phyloP scores from a whole-genome alignment of 495 filamentous ascomycete species.

The Xylaria intraflava region DNA sequence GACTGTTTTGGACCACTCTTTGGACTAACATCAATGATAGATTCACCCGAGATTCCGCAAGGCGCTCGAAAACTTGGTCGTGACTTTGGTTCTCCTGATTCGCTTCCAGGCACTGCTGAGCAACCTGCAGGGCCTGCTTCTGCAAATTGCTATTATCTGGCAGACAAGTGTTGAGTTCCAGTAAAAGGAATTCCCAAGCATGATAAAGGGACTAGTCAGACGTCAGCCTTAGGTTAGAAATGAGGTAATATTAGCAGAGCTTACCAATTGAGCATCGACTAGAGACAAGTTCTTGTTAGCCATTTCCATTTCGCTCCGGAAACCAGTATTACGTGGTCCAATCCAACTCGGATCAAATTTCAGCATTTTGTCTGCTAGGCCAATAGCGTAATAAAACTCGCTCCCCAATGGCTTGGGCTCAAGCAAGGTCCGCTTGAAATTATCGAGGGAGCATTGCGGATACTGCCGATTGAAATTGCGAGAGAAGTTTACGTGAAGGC shows the following conservation, averaged over 20 bases:
- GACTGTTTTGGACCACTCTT: constrained; percentile 58
- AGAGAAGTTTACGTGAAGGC: constrained; percentile 75
- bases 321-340: constrained; percentile 59
- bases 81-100: constrained; percentile 61
- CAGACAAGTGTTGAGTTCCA: constrained; percentile 72
- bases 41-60: constrained; percentile 65
- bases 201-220: constrained; percentile 59
- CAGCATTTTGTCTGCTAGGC: constrained; percentile 66
- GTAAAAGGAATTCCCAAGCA: constrained; percentile 82
- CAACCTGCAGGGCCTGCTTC: constrained; percentile 60
- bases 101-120: constrained; percentile 62
- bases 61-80: constrained; percentile 63
- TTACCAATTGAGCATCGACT: constrained; percentile 84
- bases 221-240: constrained; percentile 23
- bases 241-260: constrained; percentile 25
- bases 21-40: constrained; percentile 72
- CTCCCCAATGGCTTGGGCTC: constrained; percentile 55
- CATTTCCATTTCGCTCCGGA: constrained; percentile 68
- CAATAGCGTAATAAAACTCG: constrained; percentile 75
- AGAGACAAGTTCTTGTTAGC: constrained; percentile 88
- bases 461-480: constrained; percentile 78
- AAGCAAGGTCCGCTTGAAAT: constrained; percentile 71
- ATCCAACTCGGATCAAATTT: constrained; percentile 70
- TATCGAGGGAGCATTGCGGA: constrained; percentile 56
- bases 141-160: constrained; percentile 51